These are phyloP conservation scores for Ascochyta viciae-villosae DNA, from an alignment of 2,329 filamentous ascomycete genomes.

Conservation along the genomic window DNA sequence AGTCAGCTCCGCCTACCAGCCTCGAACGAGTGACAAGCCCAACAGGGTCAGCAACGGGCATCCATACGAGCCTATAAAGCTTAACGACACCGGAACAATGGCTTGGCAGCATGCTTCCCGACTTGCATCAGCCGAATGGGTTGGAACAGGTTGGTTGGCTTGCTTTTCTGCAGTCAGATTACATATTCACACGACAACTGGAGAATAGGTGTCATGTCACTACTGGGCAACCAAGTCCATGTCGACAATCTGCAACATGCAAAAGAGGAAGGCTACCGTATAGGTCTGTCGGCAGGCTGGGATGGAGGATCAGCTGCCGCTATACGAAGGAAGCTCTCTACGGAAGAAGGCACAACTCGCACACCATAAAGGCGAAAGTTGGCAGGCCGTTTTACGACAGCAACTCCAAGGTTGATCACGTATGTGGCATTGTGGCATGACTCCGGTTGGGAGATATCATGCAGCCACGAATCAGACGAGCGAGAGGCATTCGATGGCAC, in stretches of 20 bases:
- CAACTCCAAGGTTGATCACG: neutral
- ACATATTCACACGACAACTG: neutral
- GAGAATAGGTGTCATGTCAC: neutral
- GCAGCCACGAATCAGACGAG: constrained; percentile 5
- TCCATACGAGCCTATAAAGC: constrained; percentile 29
- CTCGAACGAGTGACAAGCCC: constrained; percentile 18
- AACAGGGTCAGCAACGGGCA: constrained; percentile 31
- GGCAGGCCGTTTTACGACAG: neutral
- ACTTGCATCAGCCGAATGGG: neutral
- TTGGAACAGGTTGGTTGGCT: neutral
- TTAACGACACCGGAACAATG: constrained; percentile 3
- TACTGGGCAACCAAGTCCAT: neutral
- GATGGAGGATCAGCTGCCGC: constrained; percentile 6
- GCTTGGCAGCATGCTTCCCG: constrained; percentile 7
- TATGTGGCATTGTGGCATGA: constrained; percentile 10
- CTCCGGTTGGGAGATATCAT: constrained; percentile 25
- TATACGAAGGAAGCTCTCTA: constrained; percentile 20
- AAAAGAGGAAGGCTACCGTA: constrained; percentile 17
- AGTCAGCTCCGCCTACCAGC: constrained; percentile 19
- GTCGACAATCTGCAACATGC: neutral
- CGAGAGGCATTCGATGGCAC: constrained; percentile 3
- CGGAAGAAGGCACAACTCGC: neutral
- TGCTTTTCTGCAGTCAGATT: neutral
- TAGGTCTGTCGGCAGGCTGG: constrained; percentile 5
- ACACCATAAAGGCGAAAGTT: neutral